phyloP scores from a whole-genome alignment of 495 filamentous ascomycete species.

The Hypoxylon intermedium region DNA sequence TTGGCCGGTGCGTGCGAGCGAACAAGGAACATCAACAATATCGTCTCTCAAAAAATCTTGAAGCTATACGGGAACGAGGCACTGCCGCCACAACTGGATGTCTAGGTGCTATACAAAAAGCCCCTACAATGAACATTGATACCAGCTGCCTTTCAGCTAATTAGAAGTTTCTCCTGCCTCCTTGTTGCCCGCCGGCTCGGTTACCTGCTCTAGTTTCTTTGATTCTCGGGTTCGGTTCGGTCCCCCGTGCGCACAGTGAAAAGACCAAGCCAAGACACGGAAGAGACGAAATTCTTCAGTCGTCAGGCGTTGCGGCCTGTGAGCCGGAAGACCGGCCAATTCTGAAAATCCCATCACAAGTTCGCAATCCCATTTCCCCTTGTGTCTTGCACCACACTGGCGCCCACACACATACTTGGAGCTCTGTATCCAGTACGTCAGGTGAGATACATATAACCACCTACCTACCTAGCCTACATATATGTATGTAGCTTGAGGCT shows the following conservation, averaged over 20 bases:
- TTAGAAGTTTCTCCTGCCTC: conserved; percentile 15
- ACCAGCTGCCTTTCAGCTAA: not conserved
- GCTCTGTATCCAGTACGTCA: conserved; percentile 4
- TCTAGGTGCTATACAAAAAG: too few relatives aligned
- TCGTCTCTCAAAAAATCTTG: too few relatives aligned
- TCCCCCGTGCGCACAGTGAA: conserved; percentile 25
- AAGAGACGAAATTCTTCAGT: conserved; percentile 20
- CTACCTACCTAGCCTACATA: too few relatives aligned
- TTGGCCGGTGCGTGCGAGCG: not conserved
- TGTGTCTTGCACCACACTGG: conserved; percentile 14
- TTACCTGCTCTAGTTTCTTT: conserved; percentile 14
- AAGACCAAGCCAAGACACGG: conserved; percentile 36
- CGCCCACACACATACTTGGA: conserved; percentile 6
- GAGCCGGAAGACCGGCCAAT: conserved; percentile 41
- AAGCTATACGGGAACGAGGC: too few relatives aligned
- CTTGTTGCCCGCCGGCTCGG: conserved; percentile 24
- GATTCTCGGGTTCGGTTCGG: conserved; percentile 35
- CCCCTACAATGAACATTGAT: conserved; percentile 15
- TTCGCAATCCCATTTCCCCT: conserved; percentile 32
- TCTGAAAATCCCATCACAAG: conserved; percentile 29
- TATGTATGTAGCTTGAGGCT: not conserved
- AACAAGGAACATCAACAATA: too few relatives aligned
- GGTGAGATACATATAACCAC: conserved; percentile 14
- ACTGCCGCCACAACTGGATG: too few relatives aligned
- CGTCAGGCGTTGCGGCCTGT: conserved; percentile 27